Base-by-base conservation (phyloP, 768 basidiomycete genomes). In the Candolleomyces eurysporus region DNA sequence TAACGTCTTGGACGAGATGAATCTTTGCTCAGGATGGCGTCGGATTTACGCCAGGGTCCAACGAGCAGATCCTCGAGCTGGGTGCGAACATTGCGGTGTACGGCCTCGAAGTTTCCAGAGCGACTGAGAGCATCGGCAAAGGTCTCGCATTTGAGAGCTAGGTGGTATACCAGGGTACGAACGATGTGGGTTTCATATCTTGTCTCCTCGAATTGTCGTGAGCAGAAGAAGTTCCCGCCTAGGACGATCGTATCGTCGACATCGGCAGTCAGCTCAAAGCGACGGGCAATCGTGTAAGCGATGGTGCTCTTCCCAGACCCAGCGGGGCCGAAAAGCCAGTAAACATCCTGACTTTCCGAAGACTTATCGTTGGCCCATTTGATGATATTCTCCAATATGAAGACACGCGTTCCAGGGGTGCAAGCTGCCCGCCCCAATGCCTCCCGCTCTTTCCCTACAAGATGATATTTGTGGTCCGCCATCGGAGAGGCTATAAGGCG, bases 141-240 rank as follows among this genome's bases (percentile, higher is more conserved):
- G 11, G 60, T 57, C 22, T 48, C 61, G 48, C 45, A 67, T 30
- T 59, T 50, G 32, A 21, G 61, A 36, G 63, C 61, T 11, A 64
- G 59, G 16, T 66, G 63, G 36, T 62, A 66, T 4, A 50, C 65
- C 42, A 66, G 52, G 22, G 65, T 68, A 21, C 57, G 66, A 54
- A 68, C 45, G 42, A 68, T 66, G n/a, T 31, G 19, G 9, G 42
- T 63, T 26, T 48, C 22, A 0, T 5, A 10, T 52, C 43, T 36
- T 51, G 69, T 67, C n/a, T 67, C 69, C 40, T 60, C 39, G 48
- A 66, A 68, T 56, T 64, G 67, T 19, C 65, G 68, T 16, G 70
- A 71, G 58, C 67, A 69, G 26, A 70, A 63, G 51, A 71, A 71
- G 57, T 60, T 68, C 26, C 48, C 69, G 4, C 62, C 63, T 21